Evolutionary conservation across 2,329 filamentous ascomycete species (phyloP), one percentile per base, ranked within the genome.

Genomic region (Zymoseptoria ardabiliae): DNA sequence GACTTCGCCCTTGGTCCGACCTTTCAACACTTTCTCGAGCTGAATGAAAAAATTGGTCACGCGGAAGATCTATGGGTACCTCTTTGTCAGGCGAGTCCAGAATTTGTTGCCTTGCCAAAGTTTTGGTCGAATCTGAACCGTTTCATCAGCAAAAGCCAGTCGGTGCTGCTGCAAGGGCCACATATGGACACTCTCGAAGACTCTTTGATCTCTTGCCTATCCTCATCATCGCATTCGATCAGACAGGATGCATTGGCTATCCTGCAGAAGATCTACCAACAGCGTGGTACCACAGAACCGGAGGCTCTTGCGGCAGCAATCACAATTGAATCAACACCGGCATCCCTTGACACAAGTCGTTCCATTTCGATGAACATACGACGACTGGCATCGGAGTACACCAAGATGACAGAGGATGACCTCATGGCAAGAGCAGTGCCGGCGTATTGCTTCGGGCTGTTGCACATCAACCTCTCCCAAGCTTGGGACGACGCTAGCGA

Each of bases 401-500:
- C 81, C 5, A 78, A 82, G 22, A 71, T 87, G 9, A 77, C 79
- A 49, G 76, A 82, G 2, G 79, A 83, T 45, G 82, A 82, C 1
- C 89, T 87, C 84, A 76, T 95, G 64, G 80, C 83, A 60, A 81
- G 83, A 67, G 85, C 91, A 6, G 82, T 97, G 28, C 89, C 92
- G 0, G 81, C 84, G 0, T 97, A 92, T 69, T 86, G 91, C 67
- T 96, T 97, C 67, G 94, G 94, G 54, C 82, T 97, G 74, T 81
- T 97, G 61, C 94, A 92, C 0, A 85, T 96, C 54, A 90, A 88
- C 66, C 80, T 97, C 64, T 84, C 91, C 0, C 91, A 91, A 41
- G 79, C 95, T 5, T 97, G 93, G 90, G 90, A 96, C 61, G 90
- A 96, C 68, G 84, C 90, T 0, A 85, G 88, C 55, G 82, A 85